Conservation (phyloP, 1,284 basidiomycete species). For the Gomphus bonarii region DNA sequence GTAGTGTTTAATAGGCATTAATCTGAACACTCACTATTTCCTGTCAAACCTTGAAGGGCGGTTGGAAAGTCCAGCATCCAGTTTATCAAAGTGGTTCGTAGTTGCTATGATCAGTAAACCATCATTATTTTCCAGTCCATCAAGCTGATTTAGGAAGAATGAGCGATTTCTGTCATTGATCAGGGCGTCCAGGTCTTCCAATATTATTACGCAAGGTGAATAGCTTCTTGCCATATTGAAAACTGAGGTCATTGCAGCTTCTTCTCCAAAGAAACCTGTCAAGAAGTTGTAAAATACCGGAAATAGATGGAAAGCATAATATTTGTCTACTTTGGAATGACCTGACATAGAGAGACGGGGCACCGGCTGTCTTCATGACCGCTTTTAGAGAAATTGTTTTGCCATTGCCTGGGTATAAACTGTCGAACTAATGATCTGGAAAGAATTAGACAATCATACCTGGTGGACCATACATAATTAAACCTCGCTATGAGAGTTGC, state of each 20-base stretch:
- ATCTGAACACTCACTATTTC: slow-evolving; percentile 52
- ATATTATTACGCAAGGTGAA: slow-evolving; percentile 63
- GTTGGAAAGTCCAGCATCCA: slow-evolving; percentile 65
- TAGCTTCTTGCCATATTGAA: slow-evolving; percentile 58
- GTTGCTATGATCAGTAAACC: slow-evolving; percentile 71
- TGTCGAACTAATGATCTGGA: neutral
- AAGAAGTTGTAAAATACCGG: neutral
- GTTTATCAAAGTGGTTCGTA: slow-evolving; percentile 73
- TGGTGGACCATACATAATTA: slow-evolving; percentile 66
- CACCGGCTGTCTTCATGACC: slow-evolving; percentile 62
- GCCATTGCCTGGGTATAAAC: slow-evolving; percentile 49
- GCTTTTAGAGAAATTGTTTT: slow-evolving; percentile 77
- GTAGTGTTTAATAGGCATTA: neutral
- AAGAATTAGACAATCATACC: slow-evolving; percentile 27
- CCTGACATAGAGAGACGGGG: slow-evolving; percentile 68
- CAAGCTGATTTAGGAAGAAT: slow-evolving; percentile 79
- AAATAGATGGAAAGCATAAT: neutral
- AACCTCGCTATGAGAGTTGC: slow-evolving; percentile 39
- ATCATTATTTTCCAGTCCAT: slow-evolving; percentile 66
- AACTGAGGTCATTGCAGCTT: slow-evolving; percentile 49
- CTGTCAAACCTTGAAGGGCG: slow-evolving; percentile 78
- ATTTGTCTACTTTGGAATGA: slow-evolving; percentile 16
- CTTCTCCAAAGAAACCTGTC: slow-evolving; percentile 54
- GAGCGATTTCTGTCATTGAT: slow-evolving; percentile 69
- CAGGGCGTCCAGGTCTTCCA: slow-evolving; percentile 76